Base-by-base conservation (phyloP, 768 basidiomycete genomes). In the Termitomyces sp. region DNA sequence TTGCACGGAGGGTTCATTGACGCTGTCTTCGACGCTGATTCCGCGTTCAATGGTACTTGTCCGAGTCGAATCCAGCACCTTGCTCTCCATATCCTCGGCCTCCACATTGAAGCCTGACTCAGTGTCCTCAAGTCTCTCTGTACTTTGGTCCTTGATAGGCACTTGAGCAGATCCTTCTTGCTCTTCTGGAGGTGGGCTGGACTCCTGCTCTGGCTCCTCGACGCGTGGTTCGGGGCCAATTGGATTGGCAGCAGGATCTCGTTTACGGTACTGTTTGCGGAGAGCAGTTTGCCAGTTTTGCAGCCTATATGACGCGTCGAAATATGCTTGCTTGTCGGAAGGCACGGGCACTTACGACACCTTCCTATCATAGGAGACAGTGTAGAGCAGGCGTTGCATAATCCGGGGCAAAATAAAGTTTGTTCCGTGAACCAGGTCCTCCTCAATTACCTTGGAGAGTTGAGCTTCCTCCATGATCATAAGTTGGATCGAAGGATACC, bases 281-380 rank as follows among this genome's bases (percentile, higher is more conserved):
- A 94, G 75, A 31, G 79, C 77, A 31, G 84, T 80, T 72, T 92
- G 90, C 90, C 91, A 92, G 69, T 83, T 90, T 65, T 88, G 84
- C 50, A 81, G 65, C 36, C 90, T 92, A 63, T 56, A 64, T 51
- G 60, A 61, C 55, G 59, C 60, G 62, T 65, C 60, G 62, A 64
- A 60, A 48, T 24, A 49, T 44, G n/a, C 52, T 33, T 49, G 7
- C 26, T 20, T 37, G n/a, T 48, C 13, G 37, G 50, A 16, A 52
- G 51, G 15, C 36, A 37, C n/a, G 16, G 22, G 33, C 4, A 60
- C 62, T 58, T 54, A 59, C 57, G 57, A 59, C 57, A 72, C 88
- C 75, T 90, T 91, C 59, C 89, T 78, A 75, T 94, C 92, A 66
- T 88, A 87, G 15, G 90, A 86, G 59, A 92, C 78, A 20, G 84